These are phyloP conservation scores for Plasmodium gallinaceum DNA, from an alignment of 169 alveolate species.

Conservation along the genomic window DNA sequence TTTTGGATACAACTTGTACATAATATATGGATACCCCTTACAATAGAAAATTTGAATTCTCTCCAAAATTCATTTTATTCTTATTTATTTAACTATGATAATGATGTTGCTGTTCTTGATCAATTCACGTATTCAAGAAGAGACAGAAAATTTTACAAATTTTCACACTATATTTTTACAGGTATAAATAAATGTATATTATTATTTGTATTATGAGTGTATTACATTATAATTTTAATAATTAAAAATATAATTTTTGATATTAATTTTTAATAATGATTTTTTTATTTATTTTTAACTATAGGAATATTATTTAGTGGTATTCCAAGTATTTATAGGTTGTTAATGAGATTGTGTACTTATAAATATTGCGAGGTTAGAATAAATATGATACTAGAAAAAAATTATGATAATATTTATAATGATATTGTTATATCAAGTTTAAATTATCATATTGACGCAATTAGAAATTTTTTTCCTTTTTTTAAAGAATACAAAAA, in stretches of 20 bases:
- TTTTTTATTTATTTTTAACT: neutral
- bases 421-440: constrained; percentile 57
- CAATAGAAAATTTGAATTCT: constrained; percentile 29
- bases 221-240: no score
- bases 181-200: constrained; percentile 12
- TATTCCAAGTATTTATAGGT: constrained; percentile 70
- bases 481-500: constrained; percentile 65
- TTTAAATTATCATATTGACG: constrained; percentile 53
- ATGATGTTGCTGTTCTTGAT: constrained; percentile 25
- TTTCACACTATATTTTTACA: constrained; percentile 61
- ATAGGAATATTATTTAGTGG: constrained; percentile 66
- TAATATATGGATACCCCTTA: constrained; percentile 73
- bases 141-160: constrained; percentile 45
- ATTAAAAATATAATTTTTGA: no score
- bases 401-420: constrained; percentile 27
- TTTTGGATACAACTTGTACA: constrained; percentile 73
- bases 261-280: neutral
- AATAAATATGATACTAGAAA: constrained; percentile 53
- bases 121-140: constrained; percentile 29
- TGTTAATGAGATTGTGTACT: constrained; percentile 58
- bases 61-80: constrained; percentile 30
- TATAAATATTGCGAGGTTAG: constrained; percentile 50
- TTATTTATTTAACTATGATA: constrained; percentile 41
- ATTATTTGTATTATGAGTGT: no score
- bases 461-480: constrained; percentile 46